Conservation (phyloP, 2,329 filamentous ascomycete species). For the Thielaviopsis musarum region DNA sequence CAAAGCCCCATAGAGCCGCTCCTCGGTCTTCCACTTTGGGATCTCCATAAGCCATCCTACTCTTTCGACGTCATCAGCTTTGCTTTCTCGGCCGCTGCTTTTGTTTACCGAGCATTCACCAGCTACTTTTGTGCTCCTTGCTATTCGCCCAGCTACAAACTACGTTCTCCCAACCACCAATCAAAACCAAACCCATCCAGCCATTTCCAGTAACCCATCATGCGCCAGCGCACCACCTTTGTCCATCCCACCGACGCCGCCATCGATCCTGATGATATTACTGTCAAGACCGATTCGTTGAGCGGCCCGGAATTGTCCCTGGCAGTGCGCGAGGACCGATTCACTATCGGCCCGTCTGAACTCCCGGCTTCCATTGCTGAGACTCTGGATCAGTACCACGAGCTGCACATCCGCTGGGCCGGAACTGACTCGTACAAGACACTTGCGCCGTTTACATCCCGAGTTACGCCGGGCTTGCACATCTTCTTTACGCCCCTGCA, state of each 20-base stretch:
- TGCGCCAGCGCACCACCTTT: slow-evolving; percentile 71
- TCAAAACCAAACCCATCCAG: slow-evolving; percentile 7
- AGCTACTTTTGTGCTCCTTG: not conserved
- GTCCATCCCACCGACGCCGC: slow-evolving; percentile 47
- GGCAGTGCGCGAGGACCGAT: slow-evolving; percentile 60
- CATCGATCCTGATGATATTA: slow-evolving; percentile 47
- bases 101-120: not conserved
- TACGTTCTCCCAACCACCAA: not conserved
- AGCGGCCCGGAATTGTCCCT: slow-evolving; percentile 34
- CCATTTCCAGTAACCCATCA: slow-evolving; percentile 20
- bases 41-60: not conserved
- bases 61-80: not conserved
- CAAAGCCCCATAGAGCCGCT: not conserved
- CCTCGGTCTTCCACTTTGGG: not conserved
- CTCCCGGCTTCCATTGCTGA: slow-evolving; percentile 50
- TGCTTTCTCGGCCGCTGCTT: not conserved
- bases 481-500: slow-evolving; percentile 50
- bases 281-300: slow-evolving; percentile 38
- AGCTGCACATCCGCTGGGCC: slow-evolving; percentile 70
- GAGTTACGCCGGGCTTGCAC: slow-evolving; percentile 67
- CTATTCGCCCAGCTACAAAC: not conserved
- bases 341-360: slow-evolving; percentile 59
- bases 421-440: slow-evolving; percentile 38
- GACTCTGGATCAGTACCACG: slow-evolving; percentile 45
- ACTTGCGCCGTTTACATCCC: slow-evolving; percentile 55